Base-by-base conservation (phyloP, 805 yeast species). In the Lipomyces chichibuensis region DNA sequence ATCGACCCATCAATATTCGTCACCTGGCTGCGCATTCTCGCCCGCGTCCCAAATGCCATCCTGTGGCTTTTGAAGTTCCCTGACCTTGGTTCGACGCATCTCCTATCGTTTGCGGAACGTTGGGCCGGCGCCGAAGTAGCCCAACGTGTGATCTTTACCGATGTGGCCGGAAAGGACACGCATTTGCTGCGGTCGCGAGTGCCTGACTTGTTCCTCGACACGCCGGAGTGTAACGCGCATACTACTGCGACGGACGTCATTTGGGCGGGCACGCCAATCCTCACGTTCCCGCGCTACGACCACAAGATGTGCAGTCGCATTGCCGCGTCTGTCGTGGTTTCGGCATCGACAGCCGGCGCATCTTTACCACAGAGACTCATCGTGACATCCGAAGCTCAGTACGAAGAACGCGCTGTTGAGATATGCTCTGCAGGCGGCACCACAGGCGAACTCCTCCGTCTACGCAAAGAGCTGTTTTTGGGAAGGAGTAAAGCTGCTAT, bases 181-280 rank as follows among this genome's bases (percentile, higher is more conserved):
- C 79, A 77, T 62, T 66, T 77, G 14, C 58, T 74, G 25, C 65
- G 79, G 37, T 74, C 76, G n/a, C 63, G 78, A 7, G 74, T 72
- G 3, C 74, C 77, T 17, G 79, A 77, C 60, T 17, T 77, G 33
- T 73, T 76, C 43, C 65, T 77, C 3, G 79, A 77, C 57, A 76
- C 79, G 4, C 79, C 79, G 4, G 79, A 77, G 57, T 77, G 79
- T 63, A 77, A 75, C 62, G 79, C 77, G 43, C 79, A 77, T 59
- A 77, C 79, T 20, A 77, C 79, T 2, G 77, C 79, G 23, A 75
- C 77, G 0, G 79, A 77, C 60, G 77, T 77, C 25, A 53, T 73
- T 23, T 77, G 79, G 79, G 63, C 75, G 2, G 76, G 77, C 13
- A 74, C 79, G 2, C 79, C 79, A 1, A 69, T 77, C 8, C 57